Percentiles rank a stretch among this genome's conserved stretches.
phyloP scores from a whole-genome alignment of 2,329 filamentous ascomycete species.

The Calonectria multiphialidica region DNA sequence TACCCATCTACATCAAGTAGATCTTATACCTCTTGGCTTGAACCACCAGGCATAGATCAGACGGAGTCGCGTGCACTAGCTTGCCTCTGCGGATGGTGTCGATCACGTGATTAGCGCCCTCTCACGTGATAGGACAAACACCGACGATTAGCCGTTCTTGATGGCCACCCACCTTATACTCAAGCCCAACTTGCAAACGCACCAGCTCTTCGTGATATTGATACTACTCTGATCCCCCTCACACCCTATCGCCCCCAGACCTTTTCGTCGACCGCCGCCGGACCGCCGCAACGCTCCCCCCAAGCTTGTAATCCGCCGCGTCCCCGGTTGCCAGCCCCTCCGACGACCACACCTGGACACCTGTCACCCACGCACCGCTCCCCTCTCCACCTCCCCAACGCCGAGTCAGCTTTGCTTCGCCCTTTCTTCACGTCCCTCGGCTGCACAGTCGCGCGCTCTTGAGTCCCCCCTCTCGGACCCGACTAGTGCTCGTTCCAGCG shows the following conservation, averaged over 20 bases:
- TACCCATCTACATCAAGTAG: not conserved
- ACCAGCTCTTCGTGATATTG: constrained; percentile 44
- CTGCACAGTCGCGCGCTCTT: constrained; percentile 39
- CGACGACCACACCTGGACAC: constrained; percentile 38
- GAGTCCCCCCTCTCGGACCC: constrained; percentile 29
- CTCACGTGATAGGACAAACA: constrained; percentile 9
- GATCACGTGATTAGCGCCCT: constrained; percentile 44
- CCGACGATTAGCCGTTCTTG: constrained; percentile 43
- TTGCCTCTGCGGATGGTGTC: too few species aligned
- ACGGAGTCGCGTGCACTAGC: not conserved
- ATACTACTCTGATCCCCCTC: constrained; percentile 43
- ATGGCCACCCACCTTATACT: constrained; percentile 46
- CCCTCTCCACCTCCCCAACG: constrained; percentile 36
- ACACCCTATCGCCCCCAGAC: constrained; percentile 30
- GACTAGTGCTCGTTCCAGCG: constrained; percentile 26
- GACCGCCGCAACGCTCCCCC: constrained; percentile 38
- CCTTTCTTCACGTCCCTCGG: constrained; percentile 29
- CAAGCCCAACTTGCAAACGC: constrained; percentile 43
- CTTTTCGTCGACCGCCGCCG: constrained; percentile 35
- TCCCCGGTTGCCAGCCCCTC: constrained; percentile 34
- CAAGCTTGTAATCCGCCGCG: constrained; percentile 41
- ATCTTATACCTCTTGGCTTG: not conserved
- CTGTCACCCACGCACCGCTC: constrained; percentile 37
- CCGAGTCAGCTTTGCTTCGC: constrained; percentile 36
- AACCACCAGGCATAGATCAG: not conserved